These are phyloP conservation scores for Ustilago lituana DNA, from an alignment of 1,284 basidiomycete genomes.

Conservation along the genomic window DNA sequence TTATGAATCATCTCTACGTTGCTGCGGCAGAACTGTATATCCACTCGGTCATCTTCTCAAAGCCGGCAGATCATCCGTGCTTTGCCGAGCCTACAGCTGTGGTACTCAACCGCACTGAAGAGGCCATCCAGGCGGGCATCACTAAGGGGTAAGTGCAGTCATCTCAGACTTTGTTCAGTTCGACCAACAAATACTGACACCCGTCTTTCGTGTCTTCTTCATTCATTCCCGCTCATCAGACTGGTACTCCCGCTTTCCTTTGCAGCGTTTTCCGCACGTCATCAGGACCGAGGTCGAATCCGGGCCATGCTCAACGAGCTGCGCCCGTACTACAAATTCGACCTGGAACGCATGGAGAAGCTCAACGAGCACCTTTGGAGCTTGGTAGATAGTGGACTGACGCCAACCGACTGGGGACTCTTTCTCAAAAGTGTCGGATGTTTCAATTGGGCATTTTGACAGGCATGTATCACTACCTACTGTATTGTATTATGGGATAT, in stretches of 20 bases:
- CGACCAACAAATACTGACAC: background rate
- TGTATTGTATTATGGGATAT: background rate
- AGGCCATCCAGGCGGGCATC: constrained; percentile 41
- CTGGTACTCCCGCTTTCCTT: constrained; percentile 38
- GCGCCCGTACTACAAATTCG: constrained; percentile 47
- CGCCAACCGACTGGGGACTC: constrained; percentile 38
- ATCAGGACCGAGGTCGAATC: constrained; percentile 32
- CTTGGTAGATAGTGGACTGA: constrained; percentile 38
- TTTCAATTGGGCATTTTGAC: constrained; percentile 47
- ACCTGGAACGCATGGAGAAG: constrained; percentile 40
- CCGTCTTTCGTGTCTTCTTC: too few relatives aligned
- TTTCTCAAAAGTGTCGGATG: constrained; percentile 48
- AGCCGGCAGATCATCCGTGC: constrained; percentile 41
- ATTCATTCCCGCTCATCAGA: background rate
- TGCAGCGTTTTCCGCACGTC: constrained; percentile 31
- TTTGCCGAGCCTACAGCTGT: constrained; percentile 32
- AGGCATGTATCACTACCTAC: background rate
- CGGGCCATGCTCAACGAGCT: constrained; percentile 39
- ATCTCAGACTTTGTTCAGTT: too few relatives aligned
- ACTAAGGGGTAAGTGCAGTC: constrained; percentile 26
- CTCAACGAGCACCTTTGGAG: constrained; percentile 45
- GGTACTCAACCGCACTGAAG: constrained; percentile 35
- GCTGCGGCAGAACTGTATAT: constrained; percentile 46
- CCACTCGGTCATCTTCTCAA: constrained; percentile 44
- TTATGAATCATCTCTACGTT: constrained; percentile 46